phyloP scores from a whole-genome alignment of 2,329 filamentous ascomycete species.

The Pestalotiopsis sp. region DNA sequence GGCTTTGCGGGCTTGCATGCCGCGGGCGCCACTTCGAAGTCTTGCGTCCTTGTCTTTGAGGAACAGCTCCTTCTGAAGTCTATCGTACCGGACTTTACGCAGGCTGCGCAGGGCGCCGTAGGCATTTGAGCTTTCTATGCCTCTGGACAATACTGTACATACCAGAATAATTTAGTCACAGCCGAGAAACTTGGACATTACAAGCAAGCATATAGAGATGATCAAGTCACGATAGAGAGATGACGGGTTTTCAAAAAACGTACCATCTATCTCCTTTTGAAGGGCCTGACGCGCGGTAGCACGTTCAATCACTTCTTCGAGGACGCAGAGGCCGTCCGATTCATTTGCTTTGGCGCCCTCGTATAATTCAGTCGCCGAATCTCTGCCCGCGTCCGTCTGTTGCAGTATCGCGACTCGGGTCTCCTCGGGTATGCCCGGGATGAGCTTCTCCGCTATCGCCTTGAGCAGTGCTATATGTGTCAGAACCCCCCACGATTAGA shows the following conservation, averaged over 20 bases:
- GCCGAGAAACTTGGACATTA: neutral
- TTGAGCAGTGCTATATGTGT: slow-evolving; percentile 62
- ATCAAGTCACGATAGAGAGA: neutral
- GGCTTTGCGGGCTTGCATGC: slow-evolving; percentile 75
- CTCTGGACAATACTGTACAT: slow-evolving; percentile 55
- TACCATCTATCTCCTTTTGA: slow-evolving; percentile 64
- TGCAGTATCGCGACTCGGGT: slow-evolving; percentile 70
- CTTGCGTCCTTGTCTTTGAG: slow-evolving; percentile 74
- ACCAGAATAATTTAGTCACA: neutral
- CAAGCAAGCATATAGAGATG: neutral
- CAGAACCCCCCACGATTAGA: neutral
- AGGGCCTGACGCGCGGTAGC: slow-evolving; percentile 59
- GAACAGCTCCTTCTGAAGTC: slow-evolving; percentile 65
- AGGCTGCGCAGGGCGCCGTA: slow-evolving; percentile 63
- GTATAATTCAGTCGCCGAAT: slow-evolving; percentile 29
- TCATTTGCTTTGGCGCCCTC: slow-evolving; percentile 14
- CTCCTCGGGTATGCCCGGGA: slow-evolving; percentile 73
- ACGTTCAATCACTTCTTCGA: slow-evolving; percentile 70
- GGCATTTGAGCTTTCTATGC: slow-evolving; percentile 60
- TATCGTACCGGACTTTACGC: slow-evolving; percentile 63
- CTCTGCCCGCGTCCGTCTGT: slow-evolving; percentile 57
- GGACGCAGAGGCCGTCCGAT: slow-evolving; percentile 43
- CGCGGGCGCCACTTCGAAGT: slow-evolving; percentile 74
- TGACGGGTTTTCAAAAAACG: slow-evolving; percentile 17
- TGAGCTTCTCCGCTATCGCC: slow-evolving; percentile 76